These are phyloP conservation scores for Aschersonia sp. DNA, from an alignment of 2,329 filamentous ascomycete species.

Conservation along the genomic window DNA sequence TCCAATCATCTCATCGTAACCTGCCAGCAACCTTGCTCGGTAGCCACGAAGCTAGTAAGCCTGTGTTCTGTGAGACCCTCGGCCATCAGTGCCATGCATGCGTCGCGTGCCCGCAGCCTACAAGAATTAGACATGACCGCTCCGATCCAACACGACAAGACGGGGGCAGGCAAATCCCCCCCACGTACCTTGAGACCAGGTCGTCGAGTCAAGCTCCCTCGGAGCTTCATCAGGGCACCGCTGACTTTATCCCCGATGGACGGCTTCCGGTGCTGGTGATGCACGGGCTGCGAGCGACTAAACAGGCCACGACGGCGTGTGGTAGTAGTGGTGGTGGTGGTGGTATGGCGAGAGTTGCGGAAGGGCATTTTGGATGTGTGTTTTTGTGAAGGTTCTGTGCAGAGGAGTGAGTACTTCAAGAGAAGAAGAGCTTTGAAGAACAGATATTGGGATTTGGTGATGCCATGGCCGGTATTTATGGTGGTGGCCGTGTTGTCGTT, in stretches of 20 bases:
- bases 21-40: no score
- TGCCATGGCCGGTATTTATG: no score
- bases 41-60: not conserved
- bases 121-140: not conserved
- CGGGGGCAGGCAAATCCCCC: no score
- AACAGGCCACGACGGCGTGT: slow-evolving; percentile 24
- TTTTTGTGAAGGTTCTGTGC: no score
- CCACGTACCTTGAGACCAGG: slow-evolving; percentile 53
- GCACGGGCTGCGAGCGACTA: slow-evolving; percentile 27
- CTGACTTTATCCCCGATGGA: slow-evolving; percentile 64
- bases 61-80: slow-evolving; percentile 28
- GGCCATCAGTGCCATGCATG: slow-evolving; percentile 62
- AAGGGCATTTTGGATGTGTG: slow-evolving; percentile 7
- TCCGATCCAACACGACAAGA: not conserved
- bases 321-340: slow-evolving; percentile 16
- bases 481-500: no score
- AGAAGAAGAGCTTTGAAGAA: no score
- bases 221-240: slow-evolving; percentile 60
- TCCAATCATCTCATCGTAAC: no score
- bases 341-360: slow-evolving; percentile 12
- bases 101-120: slow-evolving; percentile 59
- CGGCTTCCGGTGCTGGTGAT: slow-evolving; percentile 54
- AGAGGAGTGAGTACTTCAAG: no score
- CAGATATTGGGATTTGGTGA: no score
- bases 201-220: slow-evolving; percentile 52